Evolutionary conservation across 2,329 filamentous ascomycete genomes (phyloP), one percentile per base, ranked within the genome.

Genomic region (Colletotrichum sp.): DNA sequence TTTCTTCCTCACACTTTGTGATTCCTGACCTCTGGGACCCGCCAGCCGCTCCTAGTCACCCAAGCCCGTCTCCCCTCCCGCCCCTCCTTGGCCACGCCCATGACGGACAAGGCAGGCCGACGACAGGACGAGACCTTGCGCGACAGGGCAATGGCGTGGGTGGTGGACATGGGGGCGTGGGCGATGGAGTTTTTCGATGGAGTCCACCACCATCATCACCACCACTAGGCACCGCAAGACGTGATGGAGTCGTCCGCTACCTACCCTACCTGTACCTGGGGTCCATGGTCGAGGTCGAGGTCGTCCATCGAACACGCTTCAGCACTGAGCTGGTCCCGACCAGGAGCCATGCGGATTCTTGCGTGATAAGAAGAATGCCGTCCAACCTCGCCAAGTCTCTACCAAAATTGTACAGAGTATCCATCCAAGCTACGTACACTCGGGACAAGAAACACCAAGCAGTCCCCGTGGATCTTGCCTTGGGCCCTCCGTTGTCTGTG

Each of bases 391-490:
- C 68, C 49, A 34, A 62, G 9, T 68, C 52, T n/a, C 22, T 72
- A 52, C 49, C 66, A 63, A 30, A 15, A n/a, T 30, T 44, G 34
- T 62, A 16, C 36, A 49, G 39, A 49, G 39, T 49, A 49, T 49
- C 39, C 39, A 49, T 49, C 9, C 39, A 6, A 34, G 4, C 9
- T 13, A 34, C 32, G 32, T 13, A 34, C 25, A 15, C 59, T 22
- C 29, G 59, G 59, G 59, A 27, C 68, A 19, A 44, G 49, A 75
- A 71, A 66, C 72, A 71, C 49, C 72, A 75, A 36, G 61, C 61
- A 66, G 29, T 12, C 30, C 49, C 69, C 57, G 73, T 76, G 63
- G 63, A 72, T 49, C 39, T 49, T 44, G 36, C 36, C 36, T 44
- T 44, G 36, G 36, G 36, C 16, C 59, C 59, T 32, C 11, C 39